A percentile compares a stretch with the other conserved stretches of the same genome.
Evolutionary conservation across 2,329 filamentous ascomycete species (phyloP).

Genomic region (Trichoderma cornu-damae): DNA sequence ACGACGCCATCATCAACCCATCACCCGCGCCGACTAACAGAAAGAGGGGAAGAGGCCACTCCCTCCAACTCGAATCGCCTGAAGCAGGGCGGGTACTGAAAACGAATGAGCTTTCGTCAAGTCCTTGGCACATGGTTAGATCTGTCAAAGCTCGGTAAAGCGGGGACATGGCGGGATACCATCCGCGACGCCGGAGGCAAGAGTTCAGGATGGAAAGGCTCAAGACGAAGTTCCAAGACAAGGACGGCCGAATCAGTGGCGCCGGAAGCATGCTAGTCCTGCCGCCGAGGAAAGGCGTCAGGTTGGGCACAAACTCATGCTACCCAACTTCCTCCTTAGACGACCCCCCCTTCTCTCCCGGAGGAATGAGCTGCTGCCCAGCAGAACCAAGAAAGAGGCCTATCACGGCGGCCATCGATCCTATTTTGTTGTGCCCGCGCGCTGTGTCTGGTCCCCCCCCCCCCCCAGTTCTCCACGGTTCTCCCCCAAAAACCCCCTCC

Average conservation of each 20-base stretch:
- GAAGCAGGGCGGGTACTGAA: conserved; percentile 14
- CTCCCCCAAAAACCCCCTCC: neutral
- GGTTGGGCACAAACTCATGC: conserved; percentile 23
- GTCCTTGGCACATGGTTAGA: conserved; percentile 8
- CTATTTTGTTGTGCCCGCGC: conserved; percentile 9
- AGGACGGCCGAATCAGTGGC: conserved; percentile 6
- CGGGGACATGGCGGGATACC: conserved; percentile 10
- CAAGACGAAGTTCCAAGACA: conserved; percentile 13
- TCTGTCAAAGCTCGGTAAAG: conserved; percentile 13
- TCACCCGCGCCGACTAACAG: neutral
- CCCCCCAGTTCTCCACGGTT: conserved; percentile 9
- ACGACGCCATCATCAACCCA: conserved; percentile 17
- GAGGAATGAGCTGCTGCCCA: conserved; percentile 14
- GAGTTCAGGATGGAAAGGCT: conserved; percentile 6
- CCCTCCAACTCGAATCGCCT: neutral
- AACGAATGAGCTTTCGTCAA: conserved; percentile 8
- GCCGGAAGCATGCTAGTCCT: neutral
- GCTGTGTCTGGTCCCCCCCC: neutral
- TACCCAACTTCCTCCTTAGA: conserved; percentile 13
- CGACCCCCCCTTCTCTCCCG: conserved; percentile 6
- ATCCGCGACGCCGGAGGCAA: conserved; percentile 14
- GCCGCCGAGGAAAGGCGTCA: conserved; percentile 6
- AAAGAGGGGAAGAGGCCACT: neutral
- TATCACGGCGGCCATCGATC: conserved; percentile 2
- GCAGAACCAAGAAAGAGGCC: conserved; percentile 3